phyloP scores from a whole-genome alignment of 805 yeast species.

The Metschnikowia peoriensis region DNA sequence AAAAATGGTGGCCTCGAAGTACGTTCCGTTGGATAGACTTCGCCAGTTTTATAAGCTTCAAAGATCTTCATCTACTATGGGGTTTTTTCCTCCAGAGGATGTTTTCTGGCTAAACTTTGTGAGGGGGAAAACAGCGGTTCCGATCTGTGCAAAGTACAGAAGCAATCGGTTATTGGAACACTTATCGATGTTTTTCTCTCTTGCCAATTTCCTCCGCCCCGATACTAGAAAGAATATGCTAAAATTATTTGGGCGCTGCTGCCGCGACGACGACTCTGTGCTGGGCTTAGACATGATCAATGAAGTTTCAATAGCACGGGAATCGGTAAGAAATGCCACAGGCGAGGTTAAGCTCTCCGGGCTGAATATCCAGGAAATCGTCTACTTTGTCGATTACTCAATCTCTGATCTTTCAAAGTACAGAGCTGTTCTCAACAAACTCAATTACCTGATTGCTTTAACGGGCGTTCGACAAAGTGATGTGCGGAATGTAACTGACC shows the following conservation, averaged over 20 bases:
- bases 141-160: conserved; percentile 43
- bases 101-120: conserved; percentile 26
- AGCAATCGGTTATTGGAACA: conserved; percentile 47
- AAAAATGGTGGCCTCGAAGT: conserved; percentile 5
- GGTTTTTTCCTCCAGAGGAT: conserved; percentile 24
- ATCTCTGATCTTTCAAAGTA: conserved; percentile 39
- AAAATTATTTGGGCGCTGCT: conserved; percentile 11
- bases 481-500: conserved; percentile 21
- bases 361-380: conserved; percentile 38
- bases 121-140: conserved; percentile 22
- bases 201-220: conserved; percentile 31
- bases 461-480: conserved; percentile 36
- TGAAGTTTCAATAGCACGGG: conserved; percentile 14
- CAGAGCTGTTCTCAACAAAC: conserved; percentile 25
- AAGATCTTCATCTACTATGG: conserved; percentile 32
- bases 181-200: conserved; percentile 46
- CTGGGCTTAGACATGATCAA: conserved; percentile 37
- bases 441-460: conserved; percentile 38
- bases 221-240: conserved; percentile 9
- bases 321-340: conserved; percentile 18
- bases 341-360: conserved; percentile 26
- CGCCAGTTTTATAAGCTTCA: conserved; percentile 13
- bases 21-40: conserved; percentile 10
- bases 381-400: conserved; percentile 48
- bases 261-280: conserved; percentile 15